These are phyloP conservation scores for Serpula lacrymans DNA, from an alignment of 768 basidiomycete genomes.

Conservation along the genomic window DNA sequence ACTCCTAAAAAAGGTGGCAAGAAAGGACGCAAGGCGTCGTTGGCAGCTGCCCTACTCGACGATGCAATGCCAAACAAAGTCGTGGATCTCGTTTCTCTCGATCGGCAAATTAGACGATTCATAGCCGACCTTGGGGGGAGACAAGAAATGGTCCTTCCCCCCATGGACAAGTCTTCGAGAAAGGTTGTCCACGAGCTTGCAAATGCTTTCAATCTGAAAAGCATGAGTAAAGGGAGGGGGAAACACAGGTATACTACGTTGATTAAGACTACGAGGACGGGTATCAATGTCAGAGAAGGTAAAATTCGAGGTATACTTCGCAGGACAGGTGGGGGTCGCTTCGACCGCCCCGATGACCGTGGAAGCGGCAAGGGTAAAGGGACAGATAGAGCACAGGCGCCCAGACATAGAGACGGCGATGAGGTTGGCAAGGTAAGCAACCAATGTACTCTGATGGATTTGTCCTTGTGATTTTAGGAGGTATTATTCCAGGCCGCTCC, in stretches of 20 bases:
- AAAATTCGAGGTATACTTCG: constrained; percentile 50
- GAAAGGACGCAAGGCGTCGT: constrained; percentile 67
- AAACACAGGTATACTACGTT: constrained; percentile 73
- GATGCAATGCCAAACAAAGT: constrained; percentile 44
- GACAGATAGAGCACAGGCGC: too few species aligned
- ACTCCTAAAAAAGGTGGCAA: constrained; percentile 60
- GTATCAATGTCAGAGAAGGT: constrained; percentile 51
- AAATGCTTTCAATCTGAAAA: constrained; percentile 72
- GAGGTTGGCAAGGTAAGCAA: constrained; percentile 73
- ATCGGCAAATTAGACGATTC: constrained; percentile 69
- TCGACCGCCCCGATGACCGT: constrained; percentile 15
- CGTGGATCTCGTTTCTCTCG: constrained; percentile 64
- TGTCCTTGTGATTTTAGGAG: not conserved
- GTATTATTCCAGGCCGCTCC: constrained; percentile 57
- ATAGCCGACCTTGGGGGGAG: constrained; percentile 50
- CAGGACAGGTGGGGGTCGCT: constrained; percentile 29
- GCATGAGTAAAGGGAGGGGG: constrained; percentile 70
- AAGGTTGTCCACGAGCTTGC: constrained; percentile 80
- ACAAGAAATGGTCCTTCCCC: constrained; percentile 64
- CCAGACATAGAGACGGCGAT: constrained; percentile 75
- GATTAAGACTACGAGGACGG: constrained; percentile 60
- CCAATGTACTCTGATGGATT: not conserved
- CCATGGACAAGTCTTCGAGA: constrained; percentile 70
- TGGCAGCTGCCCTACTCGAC: constrained; percentile 50
- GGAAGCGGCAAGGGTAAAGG: constrained; percentile 12